These are phyloP conservation scores for Juglanconis oblonga DNA, from an alignment of 2,329 filamentous ascomycete species.

Conservation along the genomic window DNA sequence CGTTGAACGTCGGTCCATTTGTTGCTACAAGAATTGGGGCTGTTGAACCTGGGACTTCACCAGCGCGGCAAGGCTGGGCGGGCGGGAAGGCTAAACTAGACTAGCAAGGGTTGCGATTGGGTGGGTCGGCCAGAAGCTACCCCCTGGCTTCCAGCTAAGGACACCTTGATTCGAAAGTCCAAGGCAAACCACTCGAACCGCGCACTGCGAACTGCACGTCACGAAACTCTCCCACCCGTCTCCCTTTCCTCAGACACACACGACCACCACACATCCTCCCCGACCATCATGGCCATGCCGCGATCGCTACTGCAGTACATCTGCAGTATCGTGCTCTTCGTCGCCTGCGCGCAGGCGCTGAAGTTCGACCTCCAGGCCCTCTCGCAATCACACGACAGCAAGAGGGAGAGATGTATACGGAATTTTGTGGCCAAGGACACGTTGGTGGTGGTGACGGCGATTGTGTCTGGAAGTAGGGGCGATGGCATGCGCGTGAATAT, in stretches of 20 bases:
- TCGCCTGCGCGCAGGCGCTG: conserved; percentile 62
- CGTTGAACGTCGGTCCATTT: not conserved
- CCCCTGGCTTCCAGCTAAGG: conserved; percentile 12
- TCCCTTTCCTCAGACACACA: not conserved
- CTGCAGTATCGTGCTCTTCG: conserved; percentile 56
- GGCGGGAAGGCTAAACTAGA: not conserved
- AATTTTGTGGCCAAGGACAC: conserved; percentile 94
- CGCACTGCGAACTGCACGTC: not conserved
- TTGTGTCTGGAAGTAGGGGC: conserved; percentile 76
- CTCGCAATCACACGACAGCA: conserved; percentile 52
- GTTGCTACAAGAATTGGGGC: no score
- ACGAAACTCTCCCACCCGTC: not conserved
- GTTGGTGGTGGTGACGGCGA: conserved; percentile 92
- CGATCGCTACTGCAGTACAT: conserved; percentile 55
- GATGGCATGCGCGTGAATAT: conserved; percentile 95
- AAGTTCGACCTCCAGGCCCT: conserved; percentile 89
- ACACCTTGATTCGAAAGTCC: conserved; percentile 14
- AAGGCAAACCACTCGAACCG: not conserved
- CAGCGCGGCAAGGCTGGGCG: conserved; percentile 11
- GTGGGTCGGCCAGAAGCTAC: not conserved
- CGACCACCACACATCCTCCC: not conserved
- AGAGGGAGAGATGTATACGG: conserved; percentile 84
- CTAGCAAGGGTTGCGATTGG: conserved; percentile 3
- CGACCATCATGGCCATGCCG: conserved; percentile 45
- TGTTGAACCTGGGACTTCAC: not conserved